These are phyloP conservation scores for Bothriochloa decipiens DNA, from an alignment of 176 grass and related monocot genomes.

Conservation along the genomic window DNA sequence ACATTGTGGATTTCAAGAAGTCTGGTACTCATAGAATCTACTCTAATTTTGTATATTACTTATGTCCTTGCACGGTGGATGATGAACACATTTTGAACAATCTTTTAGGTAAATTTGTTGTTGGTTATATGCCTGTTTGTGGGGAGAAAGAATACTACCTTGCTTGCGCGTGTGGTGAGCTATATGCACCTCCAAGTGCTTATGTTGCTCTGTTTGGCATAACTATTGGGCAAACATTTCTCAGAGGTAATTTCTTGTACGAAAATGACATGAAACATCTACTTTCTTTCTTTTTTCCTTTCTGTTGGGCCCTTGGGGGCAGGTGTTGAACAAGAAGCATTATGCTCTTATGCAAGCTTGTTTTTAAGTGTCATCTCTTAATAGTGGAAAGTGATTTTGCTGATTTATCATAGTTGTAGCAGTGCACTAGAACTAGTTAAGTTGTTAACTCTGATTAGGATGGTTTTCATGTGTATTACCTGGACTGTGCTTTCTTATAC, in stretches of 20 bases:
- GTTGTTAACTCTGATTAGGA: slow-evolving; percentile 2
- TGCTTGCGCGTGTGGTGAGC: slow-evolving; percentile 81
- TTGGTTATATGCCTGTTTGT: slow-evolving; percentile 88
- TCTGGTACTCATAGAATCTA: slow-evolving; percentile 65
- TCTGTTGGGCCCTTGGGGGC: neutral
- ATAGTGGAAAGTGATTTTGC: neutral
- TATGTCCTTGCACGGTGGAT: slow-evolving; percentile 7
- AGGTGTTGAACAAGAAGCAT: slow-evolving; percentile 1
- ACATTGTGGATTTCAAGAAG: slow-evolving; percentile 88
- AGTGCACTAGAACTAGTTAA: neutral
- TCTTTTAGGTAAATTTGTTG: slow-evolving; percentile 89
- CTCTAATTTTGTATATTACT: slow-evolving; percentile 23
- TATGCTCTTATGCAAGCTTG: neutral
- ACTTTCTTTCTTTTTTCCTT: neutral
- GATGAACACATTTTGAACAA: slow-evolving; percentile 23
- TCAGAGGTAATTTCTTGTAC: slow-evolving; percentile 65
- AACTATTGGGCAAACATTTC: slow-evolving; percentile 79
- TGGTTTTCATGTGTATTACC: neutral
- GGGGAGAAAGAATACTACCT: slow-evolving; percentile 99
- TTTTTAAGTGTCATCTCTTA: slow-evolving; percentile 29
- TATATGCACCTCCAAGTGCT: slow-evolving; percentile 90
- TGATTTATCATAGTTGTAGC: slow-evolving; percentile 14
- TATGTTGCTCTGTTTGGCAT: slow-evolving; percentile 89
- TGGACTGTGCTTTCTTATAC: neutral
- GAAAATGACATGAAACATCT: neutral